Evolutionary conservation across 2,329 filamentous ascomycete genomes (phyloP), one percentile per base, ranked within the genome.

Genomic region (Colletotrichum sp.): DNA sequence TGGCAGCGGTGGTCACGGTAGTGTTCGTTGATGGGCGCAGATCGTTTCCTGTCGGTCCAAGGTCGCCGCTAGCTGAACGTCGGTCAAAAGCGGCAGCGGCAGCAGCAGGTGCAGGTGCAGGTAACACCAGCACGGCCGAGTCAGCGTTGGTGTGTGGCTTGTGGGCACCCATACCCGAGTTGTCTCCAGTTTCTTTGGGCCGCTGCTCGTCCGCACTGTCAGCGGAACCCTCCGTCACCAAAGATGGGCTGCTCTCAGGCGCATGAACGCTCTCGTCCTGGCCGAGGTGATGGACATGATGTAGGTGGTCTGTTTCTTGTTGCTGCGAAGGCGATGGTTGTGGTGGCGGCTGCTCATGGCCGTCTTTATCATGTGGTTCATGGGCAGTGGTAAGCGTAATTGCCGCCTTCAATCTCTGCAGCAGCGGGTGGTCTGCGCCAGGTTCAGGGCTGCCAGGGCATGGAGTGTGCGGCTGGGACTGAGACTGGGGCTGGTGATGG

Each of bases 41-140:
- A 85, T 87, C 85, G 75, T 81, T 85, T 71, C 81, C 83, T 36
- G 73, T 76, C 75, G 65, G 71, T 78, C 77, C 60, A 64, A 16
- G n/a, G 18, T 39, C 75, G 18, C 34, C 74, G 74, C 76, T 80
- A 77, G 79, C 34, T 32, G 69, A 70, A 78, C 77, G 75, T 76
- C 69, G 67, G 75, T 79, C 69, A 63, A 69, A 59, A 59, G 66
- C 60, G 68, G 68, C 64, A 62, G 78, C n/a, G 44, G 70, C 71
- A 77, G 69, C 64, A 69, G 78, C 21, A 77, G 68, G 62, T 66
- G 78, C 21, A 30, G 26, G 57, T n/a, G 39, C 44, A 49, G 44
- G 44, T 21, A 49, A 49, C 44, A 49, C 18, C 44, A 49, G n/a
- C n/a, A 18, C 44, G 44, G 63, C 65, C 71, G 69, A 70, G 71